Base-by-base conservation (phyloP, 106 monocot genomes). In the Allium cepa region DNA sequence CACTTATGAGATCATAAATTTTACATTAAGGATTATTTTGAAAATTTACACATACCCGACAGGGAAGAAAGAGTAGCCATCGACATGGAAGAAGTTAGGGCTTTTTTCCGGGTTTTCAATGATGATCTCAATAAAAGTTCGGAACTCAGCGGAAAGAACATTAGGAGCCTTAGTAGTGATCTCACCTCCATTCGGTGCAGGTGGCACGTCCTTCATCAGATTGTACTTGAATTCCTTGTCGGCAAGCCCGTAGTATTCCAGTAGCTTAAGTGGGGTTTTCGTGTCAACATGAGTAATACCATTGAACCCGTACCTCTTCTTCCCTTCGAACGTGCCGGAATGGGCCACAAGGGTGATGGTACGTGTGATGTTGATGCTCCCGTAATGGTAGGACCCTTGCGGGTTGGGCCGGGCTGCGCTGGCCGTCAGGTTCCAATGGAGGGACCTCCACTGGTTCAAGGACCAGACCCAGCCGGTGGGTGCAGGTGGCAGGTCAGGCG, bases 1-100 rank as follows among this genome's bases (percentile, higher is more conserved):
- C 7, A 26, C 14, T 8, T 8, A 27, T 62, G 8, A 62, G 11
- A 27, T 9, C 17, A 22, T 7, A 26, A 26, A 61, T 27, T 26
- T 4, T 27, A 61, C 0, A 22, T 22, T 22, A 22, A 63, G 0
- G n/a, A 46, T 8, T 17, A 4, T 17, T 17, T 5, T 28, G 16
- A 18, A 50, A 26, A 11, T 22, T 17, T 16, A 58, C 7, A 28
- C 70, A n/a, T 80, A 87, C 87, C 77, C 87, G 50, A 67, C 80
- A 12, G 83, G 69, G 78, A 87, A 87, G 80, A 87, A 87, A 26
- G 83, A 74, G 69, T 83, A 87, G 28, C 87, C 87, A 45, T 80
- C 70, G 13, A 87, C 46, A 53, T 87, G 87, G 75, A 73, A 87
- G 62, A 64, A 78, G 64, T 83, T 80, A 13, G 80, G 65, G 72